These are phyloP conservation scores for Nigrospora osmanthi DNA, from an alignment of 2,329 filamentous ascomycete genomes.

Conservation along the genomic window DNA sequence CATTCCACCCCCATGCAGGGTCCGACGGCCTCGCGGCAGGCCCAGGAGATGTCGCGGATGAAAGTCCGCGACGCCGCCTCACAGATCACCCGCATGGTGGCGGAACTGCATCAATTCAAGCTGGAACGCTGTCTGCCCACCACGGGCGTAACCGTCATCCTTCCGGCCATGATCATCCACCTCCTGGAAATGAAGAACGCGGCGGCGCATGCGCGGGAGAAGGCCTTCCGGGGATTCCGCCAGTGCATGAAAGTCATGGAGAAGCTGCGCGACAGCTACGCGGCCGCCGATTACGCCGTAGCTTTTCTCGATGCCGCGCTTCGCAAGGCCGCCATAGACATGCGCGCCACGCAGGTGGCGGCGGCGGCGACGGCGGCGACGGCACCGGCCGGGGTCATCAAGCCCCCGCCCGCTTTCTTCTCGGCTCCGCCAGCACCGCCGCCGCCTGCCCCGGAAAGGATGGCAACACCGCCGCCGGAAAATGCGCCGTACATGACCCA, in stretches of 20 bases:
- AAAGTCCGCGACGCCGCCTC: slow-evolving; percentile 78
- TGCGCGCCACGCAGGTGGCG: slow-evolving; percentile 32
- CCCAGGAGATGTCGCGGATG: slow-evolving; percentile 74
- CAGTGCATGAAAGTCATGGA: slow-evolving; percentile 91
- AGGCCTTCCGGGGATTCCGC: slow-evolving; percentile 73
- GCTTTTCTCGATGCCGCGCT: slow-evolving; percentile 90
- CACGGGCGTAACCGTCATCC: slow-evolving; percentile 81
- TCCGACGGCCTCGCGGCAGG: slow-evolving; percentile 51
- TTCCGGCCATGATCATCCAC: slow-evolving; percentile 91
- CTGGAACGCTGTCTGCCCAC: slow-evolving; percentile 79
- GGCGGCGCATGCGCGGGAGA: slow-evolving; percentile 60
- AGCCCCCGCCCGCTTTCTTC: slow-evolving; percentile 12
- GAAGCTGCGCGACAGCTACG: slow-evolving; percentile 79
- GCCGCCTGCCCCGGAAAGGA: slow-evolving; percentile 12
- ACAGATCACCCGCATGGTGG: slow-evolving; percentile 78
- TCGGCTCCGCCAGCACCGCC: slow-evolving; percentile 3
- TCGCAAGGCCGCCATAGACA: slow-evolving; percentile 74
- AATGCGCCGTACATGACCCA: slow-evolving; percentile 31
- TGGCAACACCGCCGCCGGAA: slow-evolving; percentile 46
- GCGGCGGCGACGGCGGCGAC: slow-evolving; percentile 20
- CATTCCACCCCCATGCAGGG: slow-evolving; percentile 56
- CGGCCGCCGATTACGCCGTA: slow-evolving; percentile 91
- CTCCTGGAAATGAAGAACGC: slow-evolving; percentile 86
- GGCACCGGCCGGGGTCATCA: slow-evolving; percentile 8
- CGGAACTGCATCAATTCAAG: slow-evolving; percentile 63